Percentiles rank a stretch among this genome's conserved stretches.
These are phyloP conservation scores for Lantana camara DNA, from an alignment of 257 asterid genomes.

Conservation along the genomic window DNA sequence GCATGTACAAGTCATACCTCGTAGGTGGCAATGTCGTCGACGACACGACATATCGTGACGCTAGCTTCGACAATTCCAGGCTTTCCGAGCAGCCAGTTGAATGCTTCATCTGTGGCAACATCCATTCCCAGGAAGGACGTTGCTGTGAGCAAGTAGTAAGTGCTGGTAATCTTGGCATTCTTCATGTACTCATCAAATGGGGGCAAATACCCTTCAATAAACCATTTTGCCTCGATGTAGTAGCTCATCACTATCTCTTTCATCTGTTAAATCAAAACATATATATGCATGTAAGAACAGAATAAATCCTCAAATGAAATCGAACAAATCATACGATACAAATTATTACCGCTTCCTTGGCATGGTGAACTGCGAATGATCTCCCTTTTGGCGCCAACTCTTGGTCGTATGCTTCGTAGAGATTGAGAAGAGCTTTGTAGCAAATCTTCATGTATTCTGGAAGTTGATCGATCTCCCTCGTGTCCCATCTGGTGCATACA, in stretches of 20 bases:
- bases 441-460: slow-evolving; percentile 36
- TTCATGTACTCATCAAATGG: slow-evolving; percentile 26
- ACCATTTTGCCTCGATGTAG: slow-evolving; percentile 23
- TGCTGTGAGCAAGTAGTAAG: not conserved
- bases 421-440: slow-evolving; percentile 20
- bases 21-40: slow-evolving; percentile 28
- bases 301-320: too few relatives aligned
- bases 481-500: slow-evolving; percentile 38
- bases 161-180: slow-evolving; percentile 6
- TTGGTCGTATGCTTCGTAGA: slow-evolving; percentile 15
- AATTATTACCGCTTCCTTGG: not conserved
- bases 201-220: slow-evolving; percentile 18
- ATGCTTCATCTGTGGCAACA: slow-evolving; percentile 15
- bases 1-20: too few relatives aligned
- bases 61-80: slow-evolving; percentile 18
- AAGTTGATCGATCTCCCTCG: slow-evolving; percentile 17
- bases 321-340: too few relatives aligned
- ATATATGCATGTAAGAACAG: too few relatives aligned
- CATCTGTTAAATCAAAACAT: not conserved
- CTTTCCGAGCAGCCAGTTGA: slow-evolving; percentile 22
- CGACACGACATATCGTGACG: not conserved
- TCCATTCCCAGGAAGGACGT: slow-evolving; percentile 15
- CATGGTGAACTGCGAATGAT: slow-evolving; percentile 22
- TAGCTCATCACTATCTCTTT: slow-evolving; percentile 26
- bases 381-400: slow-evolving; percentile 16